Evolutionary conservation across 495 filamentous ascomycete genomes (phyloP), one percentile per base, ranked within the genome.

Genomic region (Tetracladium marchalianum): DNA sequence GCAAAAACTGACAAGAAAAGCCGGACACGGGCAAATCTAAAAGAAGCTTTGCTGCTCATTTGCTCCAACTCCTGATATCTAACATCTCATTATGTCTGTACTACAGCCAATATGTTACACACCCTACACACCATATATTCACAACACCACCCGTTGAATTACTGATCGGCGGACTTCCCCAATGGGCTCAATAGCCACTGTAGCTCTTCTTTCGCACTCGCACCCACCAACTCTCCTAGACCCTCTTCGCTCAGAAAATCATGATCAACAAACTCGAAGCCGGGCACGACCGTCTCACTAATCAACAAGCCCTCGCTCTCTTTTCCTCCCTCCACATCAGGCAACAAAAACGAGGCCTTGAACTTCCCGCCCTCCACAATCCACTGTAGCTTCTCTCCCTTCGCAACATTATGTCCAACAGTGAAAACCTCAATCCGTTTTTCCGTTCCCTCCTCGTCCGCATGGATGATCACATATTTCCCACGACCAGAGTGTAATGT

Each of bases 321-420:
- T 18, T 54, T 53, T 18, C 44, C 50, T 32, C 57, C 56, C 13
- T 65, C 67, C 9, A 62, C 59, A 51, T 77, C 72, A 5, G 68
- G 65, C 31, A 78, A 53, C 39, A 83, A 51, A 60, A 75, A 79
- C 34, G 66, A 80, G 9, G 71, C 72, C 54, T 82, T 84, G 57
- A 68, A 84, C 51, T 73, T 73, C 12, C 77, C 77, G 2, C 80
- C 78, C 39, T 82, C 76, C 16, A 86, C 79, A 51, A 84, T 67
- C 80, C 81, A 84, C 61, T 82, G 79, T 57, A 78, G 35, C 60
- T 55, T 70, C 66, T 84, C 80, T 5, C 77, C 81, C 13, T 56
- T 59, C 7, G 51, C 65, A 4, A 80, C 61, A 51, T 79, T 59
- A 6, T 64, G 66, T 0, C 80, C 82, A 4, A 84, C 81, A 0